phyloP scores from a whole-genome alignment of 768 basidiomycete species.

The Amanita rimosa region DNA sequence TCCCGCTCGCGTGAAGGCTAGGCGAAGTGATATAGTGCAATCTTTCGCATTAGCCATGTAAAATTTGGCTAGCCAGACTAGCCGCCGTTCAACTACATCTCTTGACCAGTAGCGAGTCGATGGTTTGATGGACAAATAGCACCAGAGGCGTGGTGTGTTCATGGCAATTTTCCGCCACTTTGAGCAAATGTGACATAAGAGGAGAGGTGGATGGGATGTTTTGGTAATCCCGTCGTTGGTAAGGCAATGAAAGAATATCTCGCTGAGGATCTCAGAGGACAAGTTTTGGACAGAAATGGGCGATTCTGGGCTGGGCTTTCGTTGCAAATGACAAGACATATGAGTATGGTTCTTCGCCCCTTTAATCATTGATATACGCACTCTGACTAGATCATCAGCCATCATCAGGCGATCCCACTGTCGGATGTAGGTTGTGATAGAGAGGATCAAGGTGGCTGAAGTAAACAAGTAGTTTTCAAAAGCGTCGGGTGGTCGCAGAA shows the following conservation, averaged over 20 bases:
- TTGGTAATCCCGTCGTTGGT: background rate
- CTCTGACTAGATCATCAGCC: background rate
- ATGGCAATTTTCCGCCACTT: background rate
- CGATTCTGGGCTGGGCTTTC: background rate
- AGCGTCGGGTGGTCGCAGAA: background rate
- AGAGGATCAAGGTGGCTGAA: background rate
- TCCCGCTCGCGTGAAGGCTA: background rate
- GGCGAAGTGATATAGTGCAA: background rate
- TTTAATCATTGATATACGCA: background rate
- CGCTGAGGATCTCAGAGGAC: background rate
- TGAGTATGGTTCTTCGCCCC: background rate
- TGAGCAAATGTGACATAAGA: conserved; percentile 1
- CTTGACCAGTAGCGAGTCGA: conserved; percentile 1
- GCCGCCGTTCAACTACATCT: background rate
- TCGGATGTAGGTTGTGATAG: background rate
- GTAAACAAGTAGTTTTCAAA: background rate
- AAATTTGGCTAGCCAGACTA: background rate
- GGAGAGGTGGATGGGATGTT: background rate
- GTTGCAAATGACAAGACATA: background rate
- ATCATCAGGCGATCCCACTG: background rate
- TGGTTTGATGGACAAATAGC: background rate
- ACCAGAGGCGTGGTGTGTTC: background rate
- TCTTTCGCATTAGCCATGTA: conserved; percentile 1
- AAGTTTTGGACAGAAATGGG: conserved; percentile 1
- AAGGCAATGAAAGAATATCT: conserved; percentile 1